A percentile compares a stretch with the other conserved stretches of the same genome.
These are phyloP conservation scores for Wallacemonas sp. DNA, from an alignment of 208 protist genomes.

Conservation along the genomic window DNA sequence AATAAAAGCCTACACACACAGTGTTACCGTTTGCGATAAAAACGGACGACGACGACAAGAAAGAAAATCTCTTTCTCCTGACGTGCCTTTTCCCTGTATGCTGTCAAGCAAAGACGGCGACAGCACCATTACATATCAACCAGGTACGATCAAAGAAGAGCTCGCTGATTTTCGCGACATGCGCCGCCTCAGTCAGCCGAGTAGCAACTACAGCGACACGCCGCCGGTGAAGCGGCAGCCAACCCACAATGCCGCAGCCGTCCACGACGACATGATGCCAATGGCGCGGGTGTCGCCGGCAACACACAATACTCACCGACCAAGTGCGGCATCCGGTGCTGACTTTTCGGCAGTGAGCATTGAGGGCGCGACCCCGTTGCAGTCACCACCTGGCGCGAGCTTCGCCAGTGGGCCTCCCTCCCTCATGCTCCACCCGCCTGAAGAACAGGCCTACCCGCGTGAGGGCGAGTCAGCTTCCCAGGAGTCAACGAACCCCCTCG, in stretches of 20 bases:
- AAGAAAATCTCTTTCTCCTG: too few relatives aligned
- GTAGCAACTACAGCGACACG: background rate
- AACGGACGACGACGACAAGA: too few relatives aligned
- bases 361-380: background rate
- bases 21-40: too few relatives aligned
- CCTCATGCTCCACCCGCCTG: background rate
- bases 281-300: background rate
- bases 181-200: background rate
- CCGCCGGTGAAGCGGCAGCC: background rate
- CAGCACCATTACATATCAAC: too few relatives aligned
- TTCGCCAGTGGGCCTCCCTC: background rate
- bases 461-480: background rate
- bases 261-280: background rate
- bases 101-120: too few relatives aligned
- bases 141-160: conserved; percentile 5
- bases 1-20: too few relatives aligned
- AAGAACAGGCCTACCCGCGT: background rate
- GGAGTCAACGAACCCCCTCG: conserved; percentile 6
- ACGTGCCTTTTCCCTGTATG: too few relatives aligned
- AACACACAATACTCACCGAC: too few relatives aligned
- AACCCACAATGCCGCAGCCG: background rate
- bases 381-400: background rate
- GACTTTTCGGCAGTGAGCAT: background rate
- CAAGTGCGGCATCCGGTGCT: background rate
- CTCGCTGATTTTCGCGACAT: background rate